Base-by-base conservation (phyloP, 352 stramenopile species). In the Plasmopara viticola region DNA sequence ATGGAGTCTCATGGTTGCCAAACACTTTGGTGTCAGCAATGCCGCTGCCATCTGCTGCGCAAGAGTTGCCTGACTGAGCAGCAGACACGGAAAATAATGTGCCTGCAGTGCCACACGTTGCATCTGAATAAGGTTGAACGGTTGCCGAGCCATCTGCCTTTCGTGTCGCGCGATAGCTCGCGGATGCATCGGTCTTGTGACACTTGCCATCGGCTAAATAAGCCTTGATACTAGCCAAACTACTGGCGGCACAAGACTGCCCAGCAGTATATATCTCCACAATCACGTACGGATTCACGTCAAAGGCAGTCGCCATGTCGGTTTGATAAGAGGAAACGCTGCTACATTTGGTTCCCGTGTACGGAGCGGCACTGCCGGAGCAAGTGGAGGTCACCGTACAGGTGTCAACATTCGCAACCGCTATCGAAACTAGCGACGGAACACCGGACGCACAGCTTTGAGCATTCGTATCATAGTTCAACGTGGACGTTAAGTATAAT, bases 201-300 rank as follows among this genome's bases (percentile, higher is more conserved):
- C 55, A 62, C 0, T 28, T 57, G 8, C 30, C 25, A 28, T 62
- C 55, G 0, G 55, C 55, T 8, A 39, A 3, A n/a, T 50, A 62
- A 1, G 35, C 34, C 5, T 18, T 62, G 17, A 57, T 49, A 18
- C 35, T 38, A 2, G 9, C 20, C 30, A 34, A 9, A 34, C 17
- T 33, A 46, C 18, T 2, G 52, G 44, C 6, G 18, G 29, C n/a
- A 25, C 55, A 62, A n/a, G 5, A 44, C n/a, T 40, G 38, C 7
- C 47, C 42, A 12, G 40, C 0, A 29, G 15, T 35, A 33, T 60
- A 60, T 7, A 2, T 4, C 35, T 60, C 53, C 25, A 62, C 4
- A 35, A 29, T 6, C n/a, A n/a, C n/a, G n/a, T n/a, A n/a, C n/a
- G n/a, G n/a, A n/a, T n/a, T n/a, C n/a, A n/a, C n/a, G n/a, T n/a